Evolutionary conservation across 2,329 filamentous ascomycete genomes (phyloP).

Genomic region (Exophiala calicioides): DNA sequence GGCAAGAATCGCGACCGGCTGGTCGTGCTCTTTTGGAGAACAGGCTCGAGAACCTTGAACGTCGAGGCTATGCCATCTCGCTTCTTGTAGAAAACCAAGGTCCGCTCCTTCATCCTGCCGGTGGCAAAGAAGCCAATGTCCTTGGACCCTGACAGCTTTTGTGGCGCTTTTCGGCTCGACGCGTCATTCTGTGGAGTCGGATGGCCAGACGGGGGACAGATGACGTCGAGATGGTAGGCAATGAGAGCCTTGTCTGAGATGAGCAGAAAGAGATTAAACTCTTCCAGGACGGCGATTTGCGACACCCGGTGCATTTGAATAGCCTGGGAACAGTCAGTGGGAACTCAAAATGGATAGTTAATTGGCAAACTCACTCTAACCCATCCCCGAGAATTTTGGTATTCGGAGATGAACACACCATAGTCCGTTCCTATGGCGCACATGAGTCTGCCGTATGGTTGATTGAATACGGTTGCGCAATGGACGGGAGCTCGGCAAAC

Average conservation of each 20-base stretch:
- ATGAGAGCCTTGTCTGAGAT: constrained; percentile 90
- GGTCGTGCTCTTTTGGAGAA: constrained; percentile 88
- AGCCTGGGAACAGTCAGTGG: constrained; percentile 56
- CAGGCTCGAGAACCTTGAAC: constrained; percentile 93
- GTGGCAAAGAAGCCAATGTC: constrained; percentile 97
- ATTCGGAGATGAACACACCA: constrained; percentile 86
- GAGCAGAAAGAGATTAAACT: constrained; percentile 89
- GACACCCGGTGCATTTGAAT: constrained; percentile 77
- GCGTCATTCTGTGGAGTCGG: constrained; percentile 66
- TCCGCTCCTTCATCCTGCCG: constrained; percentile 94
- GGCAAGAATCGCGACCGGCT: constrained; percentile 70
- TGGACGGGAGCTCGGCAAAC: constrained; percentile 87
- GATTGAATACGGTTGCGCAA: constrained; percentile 85
- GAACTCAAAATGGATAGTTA: constrained; percentile 19
- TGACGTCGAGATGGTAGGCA: constrained; percentile 87
- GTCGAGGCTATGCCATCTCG: constrained; percentile 88
- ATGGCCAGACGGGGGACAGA: constrained; percentile 62
- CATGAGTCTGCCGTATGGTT: constrained; percentile 78
- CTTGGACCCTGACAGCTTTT: constrained; percentile 80
- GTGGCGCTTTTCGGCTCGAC: constrained; percentile 79
- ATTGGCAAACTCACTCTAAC: constrained; percentile 64
- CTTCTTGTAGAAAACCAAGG: constrained; percentile 95
- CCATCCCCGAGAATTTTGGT: constrained; percentile 89
- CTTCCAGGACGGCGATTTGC: constrained; percentile 91
- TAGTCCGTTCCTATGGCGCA: constrained; percentile 94